Percentiles rank a stretch among this genome's conserved stretches.
These are phyloP conservation scores for Saccharomyces jurei DNA, from an alignment of 805 yeast species.

Conservation along the genomic window DNA sequence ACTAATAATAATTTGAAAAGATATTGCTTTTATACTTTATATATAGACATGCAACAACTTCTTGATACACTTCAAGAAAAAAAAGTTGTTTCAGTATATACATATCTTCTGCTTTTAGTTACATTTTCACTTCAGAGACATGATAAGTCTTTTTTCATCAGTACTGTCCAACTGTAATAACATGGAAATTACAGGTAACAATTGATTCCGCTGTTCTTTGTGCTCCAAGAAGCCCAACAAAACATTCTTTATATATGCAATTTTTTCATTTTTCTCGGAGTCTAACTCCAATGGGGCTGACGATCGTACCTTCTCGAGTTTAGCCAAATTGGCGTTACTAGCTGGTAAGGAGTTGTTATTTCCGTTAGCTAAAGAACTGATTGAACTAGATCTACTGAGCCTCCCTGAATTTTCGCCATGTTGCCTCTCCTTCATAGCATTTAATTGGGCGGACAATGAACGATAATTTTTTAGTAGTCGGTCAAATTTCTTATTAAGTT, in stretches of 20 bases:
- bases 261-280: conserved; percentile 35
- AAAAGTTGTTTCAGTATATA: background rate
- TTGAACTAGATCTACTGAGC: conserved; percentile 33
- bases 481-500: conserved; percentile 57
- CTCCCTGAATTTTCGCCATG: conserved; percentile 16
- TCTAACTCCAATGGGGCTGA: conserved; percentile 6
- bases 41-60: background rate
- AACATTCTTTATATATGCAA: conserved; percentile 82
- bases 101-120: background rate
- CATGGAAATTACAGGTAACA: conserved; percentile 78
- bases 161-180: conserved; percentile 57
- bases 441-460: conserved; percentile 50
- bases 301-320: background rate
- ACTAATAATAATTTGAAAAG: background rate
- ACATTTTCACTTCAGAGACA: conserved; percentile 34
- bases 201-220: conserved; percentile 78
- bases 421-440: conserved; percentile 34
- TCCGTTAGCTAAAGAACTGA: conserved; percentile 21
- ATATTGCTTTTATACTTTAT: background rate
- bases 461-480: conserved; percentile 65
- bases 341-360: background rate
- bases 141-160: conserved; percentile 67
- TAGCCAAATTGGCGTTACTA: background rate
- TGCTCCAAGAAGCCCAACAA: conserved; percentile 87
- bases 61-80: background rate